Conservation (phyloP, 768 basidiomycete genomes). For the Rhodotorula graminis region DNA sequence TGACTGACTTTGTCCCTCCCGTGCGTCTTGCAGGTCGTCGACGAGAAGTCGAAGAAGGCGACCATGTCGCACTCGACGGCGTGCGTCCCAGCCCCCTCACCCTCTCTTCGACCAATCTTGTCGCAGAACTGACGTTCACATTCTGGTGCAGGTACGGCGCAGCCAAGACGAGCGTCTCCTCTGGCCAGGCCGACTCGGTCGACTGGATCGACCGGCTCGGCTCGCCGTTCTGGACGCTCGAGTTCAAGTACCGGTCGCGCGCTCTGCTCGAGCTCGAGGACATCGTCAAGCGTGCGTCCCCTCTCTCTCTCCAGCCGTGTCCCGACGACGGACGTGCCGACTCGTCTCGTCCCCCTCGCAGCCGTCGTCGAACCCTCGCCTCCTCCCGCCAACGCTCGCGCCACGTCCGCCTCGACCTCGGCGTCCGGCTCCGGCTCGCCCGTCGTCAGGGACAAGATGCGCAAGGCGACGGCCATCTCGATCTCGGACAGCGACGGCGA, state of each 20-base stretch:
- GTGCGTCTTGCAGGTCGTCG: neutral
- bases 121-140: neutral
- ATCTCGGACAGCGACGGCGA: conserved; percentile 10
- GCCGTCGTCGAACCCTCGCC: neutral
- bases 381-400: too few relatives aligned
- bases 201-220: conserved; percentile 9
- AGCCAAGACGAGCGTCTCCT: neutral
- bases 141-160: conserved; percentile 2
- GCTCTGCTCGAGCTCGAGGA: conserved; percentile 24
- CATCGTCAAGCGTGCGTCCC: conserved; percentile 11
- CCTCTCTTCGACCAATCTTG: too few relatives aligned
- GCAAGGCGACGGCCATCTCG: neutral
- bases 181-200: accelerated
- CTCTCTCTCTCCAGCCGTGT: neutral
- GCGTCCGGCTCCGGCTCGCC: neutral
- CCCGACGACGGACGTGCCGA: neutral
- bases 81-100: neutral
- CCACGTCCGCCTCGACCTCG: neutral
- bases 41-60: conserved; percentile 22
- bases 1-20: neutral
- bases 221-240: neutral
- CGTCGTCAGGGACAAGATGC: neutral
- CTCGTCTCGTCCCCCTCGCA: neutral
- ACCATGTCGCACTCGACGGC: conserved; percentile 7
- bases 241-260: conserved; percentile 29